Percentiles rank a stretch among this genome's conserved stretches.
These are phyloP conservation scores for Knufia petricola DNA, from an alignment of 2,329 filamentous ascomycete species.

Conservation along the genomic window DNA sequence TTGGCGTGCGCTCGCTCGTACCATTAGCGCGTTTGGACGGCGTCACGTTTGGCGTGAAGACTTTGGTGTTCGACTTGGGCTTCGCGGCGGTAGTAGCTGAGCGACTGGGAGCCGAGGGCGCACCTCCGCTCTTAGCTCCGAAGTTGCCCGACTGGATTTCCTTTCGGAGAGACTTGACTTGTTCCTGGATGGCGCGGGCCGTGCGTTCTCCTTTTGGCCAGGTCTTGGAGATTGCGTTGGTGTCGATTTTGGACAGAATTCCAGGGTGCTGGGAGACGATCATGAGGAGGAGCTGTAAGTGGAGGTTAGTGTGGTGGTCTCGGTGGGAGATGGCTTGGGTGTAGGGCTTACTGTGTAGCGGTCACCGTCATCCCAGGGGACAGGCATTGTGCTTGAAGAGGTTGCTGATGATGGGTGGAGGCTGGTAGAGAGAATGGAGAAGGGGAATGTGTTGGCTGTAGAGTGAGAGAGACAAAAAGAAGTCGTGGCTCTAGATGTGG, in stretches of 20 bases:
- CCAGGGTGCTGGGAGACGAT: background rate
- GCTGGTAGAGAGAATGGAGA: background rate
- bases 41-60: too few species aligned
- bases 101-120: background rate
- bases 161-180: background rate
- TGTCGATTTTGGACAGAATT: background rate
- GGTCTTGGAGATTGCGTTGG: background rate
- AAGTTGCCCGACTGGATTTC: background rate
- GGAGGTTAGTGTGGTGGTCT: background rate
- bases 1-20: background rate
- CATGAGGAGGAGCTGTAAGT: slow-evolving; percentile 8
- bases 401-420: background rate
- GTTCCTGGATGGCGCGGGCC: background rate
- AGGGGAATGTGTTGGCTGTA: background rate
- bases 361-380: background rate
- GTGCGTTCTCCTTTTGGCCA: slow-evolving; percentile 4
- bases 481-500: background rate
- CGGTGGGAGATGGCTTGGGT: too few species aligned
- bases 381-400: slow-evolving; percentile 2
- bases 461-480: too few species aligned
- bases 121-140: too few species aligned
- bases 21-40: background rate
- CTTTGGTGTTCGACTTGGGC: background rate
- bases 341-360: slow-evolving; percentile 3
- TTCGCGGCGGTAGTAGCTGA: background rate